Evolutionary conservation across 2,329 filamentous ascomycete species (phyloP).

Genomic region (Chaetomium strumarium): DNA sequence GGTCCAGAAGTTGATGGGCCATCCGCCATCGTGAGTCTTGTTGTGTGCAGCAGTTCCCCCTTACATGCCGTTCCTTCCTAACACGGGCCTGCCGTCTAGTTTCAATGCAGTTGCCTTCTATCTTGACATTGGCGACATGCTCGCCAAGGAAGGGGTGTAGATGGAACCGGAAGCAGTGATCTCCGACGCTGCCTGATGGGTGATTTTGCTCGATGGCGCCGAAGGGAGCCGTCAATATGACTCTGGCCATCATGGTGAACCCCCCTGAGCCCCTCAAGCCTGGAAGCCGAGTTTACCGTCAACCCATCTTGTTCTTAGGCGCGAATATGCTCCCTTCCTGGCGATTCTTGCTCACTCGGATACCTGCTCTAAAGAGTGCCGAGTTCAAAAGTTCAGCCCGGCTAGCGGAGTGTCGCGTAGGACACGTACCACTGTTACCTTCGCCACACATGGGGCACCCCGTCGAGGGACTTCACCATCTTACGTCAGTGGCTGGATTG

Average conservation of each 20-base stretch:
- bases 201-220: not conserved
- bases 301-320: too few species aligned
- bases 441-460: not conserved
- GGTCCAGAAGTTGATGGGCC: constrained; percentile 48
- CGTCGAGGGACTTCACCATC: not conserved
- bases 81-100: constrained; percentile 28
- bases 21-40: constrained; percentile 43
- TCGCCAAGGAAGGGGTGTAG: constrained; percentile 58
- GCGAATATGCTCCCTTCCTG: too few species aligned
- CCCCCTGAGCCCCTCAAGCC: too few species aligned
- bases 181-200: too few species aligned
- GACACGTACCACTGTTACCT: constrained; percentile 2
- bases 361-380: not conserved
- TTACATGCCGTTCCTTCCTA: not conserved
- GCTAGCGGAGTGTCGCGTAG: not conserved
- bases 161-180: not conserved
- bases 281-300: too few species aligned
- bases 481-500: too few species aligned
- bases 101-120: constrained; percentile 66
- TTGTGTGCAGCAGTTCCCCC: not conserved
- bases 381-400: not conserved
- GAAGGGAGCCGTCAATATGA: not conserved
- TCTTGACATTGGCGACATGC: constrained; percentile 61
- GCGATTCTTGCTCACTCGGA: not conserved
- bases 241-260: not conserved